A percentile compares a stretch with the other conserved stretches of the same genome.
Evolutionary conservation across 208 protist species (phyloP).

Genomic region (Leishmania gerbilli): DNA sequence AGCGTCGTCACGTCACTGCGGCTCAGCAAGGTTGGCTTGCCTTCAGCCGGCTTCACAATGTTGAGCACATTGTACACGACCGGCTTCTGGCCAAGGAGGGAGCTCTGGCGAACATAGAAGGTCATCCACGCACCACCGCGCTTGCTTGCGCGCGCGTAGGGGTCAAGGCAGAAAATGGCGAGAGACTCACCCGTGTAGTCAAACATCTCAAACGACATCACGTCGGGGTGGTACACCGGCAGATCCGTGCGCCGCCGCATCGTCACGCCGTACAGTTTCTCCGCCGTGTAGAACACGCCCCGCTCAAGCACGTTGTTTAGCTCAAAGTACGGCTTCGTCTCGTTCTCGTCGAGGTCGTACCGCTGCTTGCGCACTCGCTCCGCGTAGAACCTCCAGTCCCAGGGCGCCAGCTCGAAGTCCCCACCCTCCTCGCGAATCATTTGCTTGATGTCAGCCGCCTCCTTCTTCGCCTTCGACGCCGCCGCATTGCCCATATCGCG

Average conservation of each 20-base stretch:
- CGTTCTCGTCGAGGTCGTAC: constrained; percentile 51
- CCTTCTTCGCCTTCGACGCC: constrained; percentile 15
- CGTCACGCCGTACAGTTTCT: constrained; percentile 56
- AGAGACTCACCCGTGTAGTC: constrained; percentile 31
- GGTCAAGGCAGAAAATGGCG: constrained; percentile 52
- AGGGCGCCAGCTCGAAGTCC: constrained; percentile 42
- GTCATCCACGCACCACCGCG: constrained; percentile 62
- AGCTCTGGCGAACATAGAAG: constrained; percentile 42
- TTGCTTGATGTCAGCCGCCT: constrained; percentile 36
- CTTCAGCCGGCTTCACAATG: constrained; percentile 44
- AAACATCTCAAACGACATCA: constrained; percentile 42
- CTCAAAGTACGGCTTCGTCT: constrained; percentile 60
- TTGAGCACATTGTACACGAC: constrained; percentile 61
- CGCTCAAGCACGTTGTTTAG: constrained; percentile 51
- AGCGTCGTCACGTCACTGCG: constrained; percentile 53
- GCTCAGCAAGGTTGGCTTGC: constrained; percentile 56
- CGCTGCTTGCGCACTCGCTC: constrained; percentile 50
- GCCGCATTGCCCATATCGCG: constrained; percentile 17
- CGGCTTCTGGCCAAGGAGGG: constrained; percentile 38
- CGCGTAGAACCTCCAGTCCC: constrained; percentile 57
- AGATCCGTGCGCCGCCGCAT: constrained; percentile 46
- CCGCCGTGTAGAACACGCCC: constrained; percentile 56
- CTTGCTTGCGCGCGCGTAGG: constrained; percentile 52
- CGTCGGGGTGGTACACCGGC: constrained; percentile 52
- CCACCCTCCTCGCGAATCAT: constrained; percentile 31